Percentiles rank a stretch among this genome's conserved stretches.
phyloP scores from a whole-genome alignment of 129 eudicot species.

The Cynara cardunculus region DNA sequence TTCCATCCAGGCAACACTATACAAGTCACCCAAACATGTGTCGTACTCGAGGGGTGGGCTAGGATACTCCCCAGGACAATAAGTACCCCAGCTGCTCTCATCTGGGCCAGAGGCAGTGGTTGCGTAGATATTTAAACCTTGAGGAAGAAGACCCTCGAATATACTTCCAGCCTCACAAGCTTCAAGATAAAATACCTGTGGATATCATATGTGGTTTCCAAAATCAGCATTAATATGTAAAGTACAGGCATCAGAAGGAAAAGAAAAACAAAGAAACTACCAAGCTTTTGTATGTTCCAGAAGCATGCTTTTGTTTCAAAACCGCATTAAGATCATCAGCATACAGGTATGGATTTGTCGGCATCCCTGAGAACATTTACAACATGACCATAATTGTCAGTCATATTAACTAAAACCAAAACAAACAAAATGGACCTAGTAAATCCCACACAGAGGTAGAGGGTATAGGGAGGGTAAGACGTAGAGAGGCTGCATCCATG shows the following conservation, averaged over 20 bases:
- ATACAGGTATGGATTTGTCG: slow-evolving; percentile 66
- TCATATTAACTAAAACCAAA: not conserved
- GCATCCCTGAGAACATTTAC: slow-evolving; percentile 63
- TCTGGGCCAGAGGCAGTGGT: slow-evolving; percentile 88
- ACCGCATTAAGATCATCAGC: slow-evolving; percentile 69
- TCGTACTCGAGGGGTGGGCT: slow-evolving; percentile 86
- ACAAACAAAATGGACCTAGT: too few relatives aligned
- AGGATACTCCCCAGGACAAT: slow-evolving; percentile 88
- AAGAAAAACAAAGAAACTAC: slow-evolving; percentile 32
- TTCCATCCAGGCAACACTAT: slow-evolving; percentile 74
- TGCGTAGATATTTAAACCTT: slow-evolving; percentile 86
- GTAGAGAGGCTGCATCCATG: too few relatives aligned
- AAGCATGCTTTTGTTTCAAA: slow-evolving; percentile 78
- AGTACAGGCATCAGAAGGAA: not conserved
- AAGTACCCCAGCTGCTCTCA: slow-evolving; percentile 96
- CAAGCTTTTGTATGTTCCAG: slow-evolving; percentile 90
- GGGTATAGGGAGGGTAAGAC: too few relatives aligned
- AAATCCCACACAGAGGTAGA: too few relatives aligned
- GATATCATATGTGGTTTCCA: not conserved
- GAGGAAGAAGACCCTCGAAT: slow-evolving; percentile 85
- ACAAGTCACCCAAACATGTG: slow-evolving; percentile 96
- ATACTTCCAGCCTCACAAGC: slow-evolving; percentile 98
- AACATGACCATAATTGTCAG: not conserved
- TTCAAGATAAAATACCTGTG: slow-evolving; percentile 61
- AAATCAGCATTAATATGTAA: not conserved